phyloP scores from a whole-genome alignment of 208 protist genomes.

The Angomonas deanei region DNA sequence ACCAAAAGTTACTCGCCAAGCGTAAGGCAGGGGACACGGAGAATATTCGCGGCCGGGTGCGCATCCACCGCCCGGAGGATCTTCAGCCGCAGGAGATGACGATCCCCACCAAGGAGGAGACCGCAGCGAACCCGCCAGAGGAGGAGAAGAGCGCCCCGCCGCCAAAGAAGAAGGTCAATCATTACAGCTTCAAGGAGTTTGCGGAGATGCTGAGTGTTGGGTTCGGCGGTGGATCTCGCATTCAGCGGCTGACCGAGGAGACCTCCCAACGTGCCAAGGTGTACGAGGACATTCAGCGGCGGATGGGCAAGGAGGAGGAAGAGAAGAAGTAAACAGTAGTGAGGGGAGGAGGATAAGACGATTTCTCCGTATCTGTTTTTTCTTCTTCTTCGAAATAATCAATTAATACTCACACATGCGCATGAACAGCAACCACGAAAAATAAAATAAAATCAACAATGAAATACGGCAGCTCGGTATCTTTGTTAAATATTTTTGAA shows the following conservation, averaged over 20 bases:
- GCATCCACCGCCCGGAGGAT: conserved; percentile 51
- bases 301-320: conserved; percentile 5
- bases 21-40: conserved; percentile 6
- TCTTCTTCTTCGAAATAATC: no score
- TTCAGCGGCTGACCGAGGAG: conserved; percentile 72
- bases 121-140: background rate
- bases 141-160: conserved; percentile 6
- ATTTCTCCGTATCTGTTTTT: background rate
- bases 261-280: conserved; percentile 39
- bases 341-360: background rate
- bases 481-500: background rate
- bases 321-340: background rate
- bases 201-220: conserved; percentile 48
- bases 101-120: conserved; percentile 11
- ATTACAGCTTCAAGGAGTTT: conserved; percentile 60
- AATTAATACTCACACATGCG: no score
- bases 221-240: conserved; percentile 77
- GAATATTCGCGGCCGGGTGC: conserved; percentile 34
- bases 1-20: conserved; percentile 1
- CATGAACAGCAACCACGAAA: no score
- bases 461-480: no score
- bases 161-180: conserved; percentile 7
- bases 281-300: conserved; percentile 29
- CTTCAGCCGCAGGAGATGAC: conserved; percentile 17
- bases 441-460: no score